phyloP scores from a whole-genome alignment of 768 basidiomycete species.

The Lactarius vividus region DNA sequence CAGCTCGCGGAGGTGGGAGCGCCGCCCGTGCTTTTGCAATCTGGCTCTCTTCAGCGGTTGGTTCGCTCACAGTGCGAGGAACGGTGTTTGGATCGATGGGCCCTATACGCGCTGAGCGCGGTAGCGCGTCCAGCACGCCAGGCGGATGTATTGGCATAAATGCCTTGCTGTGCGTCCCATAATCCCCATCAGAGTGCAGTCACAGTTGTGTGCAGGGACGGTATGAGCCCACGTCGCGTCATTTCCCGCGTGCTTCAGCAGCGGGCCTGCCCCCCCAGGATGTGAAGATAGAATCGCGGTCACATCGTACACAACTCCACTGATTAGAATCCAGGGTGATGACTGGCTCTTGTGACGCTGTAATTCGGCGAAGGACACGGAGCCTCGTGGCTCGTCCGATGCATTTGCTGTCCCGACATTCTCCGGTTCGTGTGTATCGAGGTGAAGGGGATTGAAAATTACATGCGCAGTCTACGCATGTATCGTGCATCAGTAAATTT shows the following conservation, averaged over 20 bases:
- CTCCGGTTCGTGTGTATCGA: conserved; percentile 16
- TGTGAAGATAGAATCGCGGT: conserved; percentile 26
- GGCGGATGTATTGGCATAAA: conserved; percentile 27
- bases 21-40: conserved; percentile 30
- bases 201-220: conserved; percentile 1
- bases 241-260: conserved; percentile 85
- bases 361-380: conserved; percentile 21
- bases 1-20: conserved; percentile 31
- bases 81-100: conserved; percentile 32
- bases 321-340: conserved; percentile 13
- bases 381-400: conserved; percentile 1
- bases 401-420: not conserved
- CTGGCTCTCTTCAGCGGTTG: conserved; percentile 33
- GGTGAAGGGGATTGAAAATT: conserved; percentile 11
- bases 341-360: conserved; percentile 19
- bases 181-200: conserved; percentile 10
- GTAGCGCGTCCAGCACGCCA: conserved; percentile 29
- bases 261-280: conserved; percentile 76
- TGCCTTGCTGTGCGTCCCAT: conserved; percentile 23
- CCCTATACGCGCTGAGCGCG: conserved; percentile 32
- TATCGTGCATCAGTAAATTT: conserved; percentile 4
- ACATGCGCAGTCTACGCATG: conserved; percentile 6
- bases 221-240: conserved; percentile 69
- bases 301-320: conserved; percentile 24
- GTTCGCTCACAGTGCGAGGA: conserved; percentile 25